Percentiles rank a stretch among this genome's conserved stretches.
phyloP scores from a whole-genome alignment of 2,329 filamentous ascomycete species.

The Aureobasidium sp. region DNA sequence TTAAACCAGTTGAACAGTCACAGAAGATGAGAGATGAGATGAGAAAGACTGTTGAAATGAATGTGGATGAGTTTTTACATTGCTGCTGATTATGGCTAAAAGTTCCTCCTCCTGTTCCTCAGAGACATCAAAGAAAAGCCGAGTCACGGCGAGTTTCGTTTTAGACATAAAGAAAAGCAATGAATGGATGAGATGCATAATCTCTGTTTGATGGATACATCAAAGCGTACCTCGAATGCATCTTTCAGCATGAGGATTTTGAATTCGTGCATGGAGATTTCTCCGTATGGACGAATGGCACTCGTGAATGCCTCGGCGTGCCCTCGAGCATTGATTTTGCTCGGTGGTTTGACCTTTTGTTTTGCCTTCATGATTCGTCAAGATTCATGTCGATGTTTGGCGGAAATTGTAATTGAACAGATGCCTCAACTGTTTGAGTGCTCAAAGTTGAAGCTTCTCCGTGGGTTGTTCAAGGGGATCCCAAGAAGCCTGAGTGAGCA shows the following conservation, averaged over 20 bases:
- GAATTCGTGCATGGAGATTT: slow-evolving; percentile 7
- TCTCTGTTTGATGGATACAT: not conserved
- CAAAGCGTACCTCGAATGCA: slow-evolving; percentile 4
- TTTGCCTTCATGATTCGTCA: slow-evolving; percentile 16
- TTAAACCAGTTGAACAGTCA: not conserved
- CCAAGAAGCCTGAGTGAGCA: slow-evolving; percentile 25
- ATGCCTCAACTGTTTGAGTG: not conserved
- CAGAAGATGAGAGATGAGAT: not conserved
- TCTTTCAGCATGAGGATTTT: slow-evolving; percentile 20
- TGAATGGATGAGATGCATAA: not conserved
- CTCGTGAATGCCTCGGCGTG: slow-evolving; percentile 5
- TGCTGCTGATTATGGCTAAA: not conserved
- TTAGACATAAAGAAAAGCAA: not conserved
- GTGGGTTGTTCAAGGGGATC: slow-evolving; percentile 24
- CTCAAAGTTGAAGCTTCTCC: not conserved
- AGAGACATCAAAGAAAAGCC: not conserved
- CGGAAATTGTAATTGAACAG: not conserved
- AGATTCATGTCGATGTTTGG: slow-evolving; percentile 10
- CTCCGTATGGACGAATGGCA: slow-evolving; percentile 14
- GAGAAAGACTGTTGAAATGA: too few species aligned
- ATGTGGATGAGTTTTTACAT: not conserved
- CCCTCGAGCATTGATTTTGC: slow-evolving; percentile 11
- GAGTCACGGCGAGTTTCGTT: not conserved
- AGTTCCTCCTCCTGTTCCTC: not conserved
- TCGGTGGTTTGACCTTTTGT: slow-evolving; percentile 3